Evolutionary conservation across 2,329 filamentous ascomycete species (phyloP).

Genomic region (Aspergillus sp.): DNA sequence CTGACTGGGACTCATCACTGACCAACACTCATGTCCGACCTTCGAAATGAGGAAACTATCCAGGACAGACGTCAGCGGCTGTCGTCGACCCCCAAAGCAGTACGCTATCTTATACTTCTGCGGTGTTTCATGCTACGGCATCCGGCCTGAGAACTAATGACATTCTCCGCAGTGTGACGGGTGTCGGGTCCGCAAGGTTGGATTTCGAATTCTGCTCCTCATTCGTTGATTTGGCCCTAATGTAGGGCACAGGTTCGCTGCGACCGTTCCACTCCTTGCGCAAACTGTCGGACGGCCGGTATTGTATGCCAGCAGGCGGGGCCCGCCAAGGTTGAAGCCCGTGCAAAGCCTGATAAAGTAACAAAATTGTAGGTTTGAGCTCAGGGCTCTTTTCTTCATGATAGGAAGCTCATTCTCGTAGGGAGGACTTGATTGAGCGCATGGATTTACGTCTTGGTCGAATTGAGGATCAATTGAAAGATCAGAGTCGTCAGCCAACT

Average conservation of each 20-base stretch:
- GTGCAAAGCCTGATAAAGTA: neutral
- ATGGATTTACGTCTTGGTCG: constrained; percentile 14
- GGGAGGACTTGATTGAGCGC: constrained; percentile 8
- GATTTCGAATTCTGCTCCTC: neutral
- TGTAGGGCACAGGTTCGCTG: constrained; percentile 15
- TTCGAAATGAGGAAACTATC: constrained; percentile 14
- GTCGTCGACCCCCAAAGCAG: constrained; percentile 19
- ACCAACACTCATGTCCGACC: neutral
- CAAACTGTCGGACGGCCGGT: constrained; percentile 16
- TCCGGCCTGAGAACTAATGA: neutral
- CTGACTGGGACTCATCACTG: too few species aligned
- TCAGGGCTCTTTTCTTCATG: neutral
- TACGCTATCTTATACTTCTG: constrained; percentile 1
- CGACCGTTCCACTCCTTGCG: constrained; percentile 18
- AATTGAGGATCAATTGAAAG: constrained; percentile 10
- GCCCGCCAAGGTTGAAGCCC: constrained; percentile 2
- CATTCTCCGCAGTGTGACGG: constrained; percentile 18
- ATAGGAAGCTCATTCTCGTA: neutral
- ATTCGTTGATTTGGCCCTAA: neutral
- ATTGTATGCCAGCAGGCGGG: constrained; percentile 15
- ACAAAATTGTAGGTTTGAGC: constrained; percentile 9
- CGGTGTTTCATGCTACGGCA: neutral
- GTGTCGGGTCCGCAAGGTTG: constrained; percentile 21
- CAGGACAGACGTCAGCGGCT: constrained; percentile 15
- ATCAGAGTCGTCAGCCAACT: neutral